These are phyloP conservation scores for Ustilago cynodontis DNA, from an alignment of 1,284 basidiomycete genomes.

Conservation along the genomic window DNA sequence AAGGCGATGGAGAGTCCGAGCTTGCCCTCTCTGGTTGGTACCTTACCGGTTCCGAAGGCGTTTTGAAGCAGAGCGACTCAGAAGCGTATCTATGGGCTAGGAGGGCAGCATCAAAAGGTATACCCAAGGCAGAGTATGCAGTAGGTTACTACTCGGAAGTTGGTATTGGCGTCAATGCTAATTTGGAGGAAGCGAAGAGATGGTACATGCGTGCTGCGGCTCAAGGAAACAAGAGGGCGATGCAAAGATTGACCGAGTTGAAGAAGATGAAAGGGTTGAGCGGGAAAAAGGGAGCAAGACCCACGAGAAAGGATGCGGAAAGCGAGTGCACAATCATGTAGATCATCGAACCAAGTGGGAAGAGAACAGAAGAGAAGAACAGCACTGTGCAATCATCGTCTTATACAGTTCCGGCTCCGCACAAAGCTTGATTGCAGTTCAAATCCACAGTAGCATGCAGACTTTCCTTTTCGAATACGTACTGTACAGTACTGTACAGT, in stretches of 20 bases:
- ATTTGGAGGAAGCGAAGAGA: constrained; percentile 93
- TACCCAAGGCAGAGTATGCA: constrained; percentile 79
- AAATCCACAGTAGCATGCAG: no score
- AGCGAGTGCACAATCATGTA: constrained; percentile 62
- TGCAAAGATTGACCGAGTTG: constrained; percentile 89
- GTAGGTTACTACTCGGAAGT: constrained; percentile 92
- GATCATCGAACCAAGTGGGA: not conserved
- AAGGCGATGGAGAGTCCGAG: constrained; percentile 93
- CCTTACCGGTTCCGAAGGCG: constrained; percentile 82
- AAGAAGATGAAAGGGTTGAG: constrained; percentile 68
- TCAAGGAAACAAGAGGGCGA: constrained; percentile 92
- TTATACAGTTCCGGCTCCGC: no score
- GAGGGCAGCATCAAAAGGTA: constrained; percentile 71
- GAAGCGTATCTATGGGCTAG: constrained; percentile 83
- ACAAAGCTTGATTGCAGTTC: no score
- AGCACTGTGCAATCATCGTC: no score
- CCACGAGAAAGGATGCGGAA: constrained; percentile 61
- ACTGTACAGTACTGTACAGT: no score
- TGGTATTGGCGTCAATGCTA: constrained; percentile 95
- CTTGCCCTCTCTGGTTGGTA: constrained; percentile 98
- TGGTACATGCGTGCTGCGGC: constrained; percentile 93
- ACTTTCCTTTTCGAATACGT: no score
- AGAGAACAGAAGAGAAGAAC: no score
- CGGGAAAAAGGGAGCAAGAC: constrained; percentile 56
- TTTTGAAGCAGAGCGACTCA: constrained; percentile 95